Conservation (phyloP, 805 yeast species). For the Zygosaccharomyces bailii region DNA sequence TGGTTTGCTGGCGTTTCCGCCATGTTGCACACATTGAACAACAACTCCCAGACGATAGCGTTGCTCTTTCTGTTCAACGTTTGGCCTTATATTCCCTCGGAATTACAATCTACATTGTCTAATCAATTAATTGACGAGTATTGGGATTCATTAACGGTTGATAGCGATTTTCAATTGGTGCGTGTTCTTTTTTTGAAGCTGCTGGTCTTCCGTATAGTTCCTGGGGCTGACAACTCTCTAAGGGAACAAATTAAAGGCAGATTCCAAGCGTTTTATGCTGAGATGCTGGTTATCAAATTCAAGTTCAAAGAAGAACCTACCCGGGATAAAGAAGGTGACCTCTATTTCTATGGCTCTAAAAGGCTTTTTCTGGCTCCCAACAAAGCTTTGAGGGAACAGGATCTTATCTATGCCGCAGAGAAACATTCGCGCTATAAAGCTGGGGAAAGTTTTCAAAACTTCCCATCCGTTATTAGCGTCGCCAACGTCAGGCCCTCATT, state of each 20-base stretch:
- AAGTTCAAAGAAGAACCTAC: slow-evolving; percentile 5
- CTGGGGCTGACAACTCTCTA: slow-evolving; percentile 3
- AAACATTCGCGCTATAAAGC: slow-evolving; percentile 8
- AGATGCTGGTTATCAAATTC: slow-evolving; percentile 12
- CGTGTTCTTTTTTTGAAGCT: slow-evolving; percentile 20
- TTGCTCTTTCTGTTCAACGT: slow-evolving; percentile 29
- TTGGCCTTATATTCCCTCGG: slow-evolving; percentile 27
- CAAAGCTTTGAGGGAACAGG: slow-evolving; percentile 15
- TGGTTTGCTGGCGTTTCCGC: slow-evolving; percentile 29
- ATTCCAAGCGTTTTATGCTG: slow-evolving; percentile 12
- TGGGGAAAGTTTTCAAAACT: slow-evolving; percentile 9
- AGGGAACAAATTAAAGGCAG: slow-evolving; percentile 8
- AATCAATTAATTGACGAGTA: slow-evolving; percentile 13
- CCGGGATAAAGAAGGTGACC: slow-evolving; percentile 10
- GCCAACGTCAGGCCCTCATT: slow-evolving; percentile 22
- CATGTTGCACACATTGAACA: slow-evolving; percentile 27
- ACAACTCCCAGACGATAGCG: slow-evolving; percentile 27
- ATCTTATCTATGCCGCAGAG: slow-evolving; percentile 17
- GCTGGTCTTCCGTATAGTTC: slow-evolving; percentile 18
- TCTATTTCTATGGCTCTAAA: slow-evolving; percentile 28
- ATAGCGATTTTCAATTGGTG: slow-evolving; percentile 18
- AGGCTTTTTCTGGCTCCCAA: slow-evolving; percentile 22
- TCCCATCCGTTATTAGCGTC: slow-evolving; percentile 19
- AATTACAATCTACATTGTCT: slow-evolving; percentile 10
- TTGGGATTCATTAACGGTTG: slow-evolving; percentile 22